A percentile compares a stretch with the other conserved stretches of the same genome.
Conservation (phyloP, 371 early-diverging fungal genomes). For the Neoconidiobolus thromboides region DNA sequence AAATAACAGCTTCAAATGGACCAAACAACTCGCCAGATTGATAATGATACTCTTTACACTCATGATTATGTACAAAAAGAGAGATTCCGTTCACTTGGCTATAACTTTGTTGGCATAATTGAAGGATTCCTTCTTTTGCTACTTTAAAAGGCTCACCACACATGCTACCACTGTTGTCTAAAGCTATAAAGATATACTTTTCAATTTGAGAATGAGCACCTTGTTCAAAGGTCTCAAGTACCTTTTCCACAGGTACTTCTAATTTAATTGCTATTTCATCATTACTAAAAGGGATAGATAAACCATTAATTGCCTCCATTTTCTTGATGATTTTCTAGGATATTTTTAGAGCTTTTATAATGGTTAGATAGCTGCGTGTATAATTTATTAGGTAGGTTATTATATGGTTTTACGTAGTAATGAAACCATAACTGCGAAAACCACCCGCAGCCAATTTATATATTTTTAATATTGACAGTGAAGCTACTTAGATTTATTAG, state of each 20-base stretch:
- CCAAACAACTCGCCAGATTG: not conserved
- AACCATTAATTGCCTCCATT: too few relatives aligned
- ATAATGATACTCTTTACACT: not conserved
- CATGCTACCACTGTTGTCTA: not conserved
- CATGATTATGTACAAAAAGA: not conserved
- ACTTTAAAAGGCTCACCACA: not conserved
- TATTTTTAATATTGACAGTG: too few relatives aligned
- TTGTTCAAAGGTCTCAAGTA: not conserved
- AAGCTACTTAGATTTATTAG: too few relatives aligned
- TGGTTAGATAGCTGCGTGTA: too few relatives aligned
- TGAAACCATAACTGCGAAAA: too few relatives aligned
- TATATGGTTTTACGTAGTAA: too few relatives aligned
- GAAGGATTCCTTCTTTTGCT: not conserved
- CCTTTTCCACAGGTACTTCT: not conserved
- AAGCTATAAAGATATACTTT: not conserved
- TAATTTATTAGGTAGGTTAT: too few relatives aligned
- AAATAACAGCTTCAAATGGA: not conserved
- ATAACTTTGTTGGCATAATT: not conserved
- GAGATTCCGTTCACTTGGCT: not conserved
- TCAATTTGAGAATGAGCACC: not conserved
- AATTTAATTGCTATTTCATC: not conserved
- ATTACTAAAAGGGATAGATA: too few relatives aligned
- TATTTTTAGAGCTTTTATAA: too few relatives aligned
- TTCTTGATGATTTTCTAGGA: too few relatives aligned
- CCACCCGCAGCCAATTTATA: too few relatives aligned